Conservation (phyloP, 345 rosid species). For the Salix caprea region DNA sequence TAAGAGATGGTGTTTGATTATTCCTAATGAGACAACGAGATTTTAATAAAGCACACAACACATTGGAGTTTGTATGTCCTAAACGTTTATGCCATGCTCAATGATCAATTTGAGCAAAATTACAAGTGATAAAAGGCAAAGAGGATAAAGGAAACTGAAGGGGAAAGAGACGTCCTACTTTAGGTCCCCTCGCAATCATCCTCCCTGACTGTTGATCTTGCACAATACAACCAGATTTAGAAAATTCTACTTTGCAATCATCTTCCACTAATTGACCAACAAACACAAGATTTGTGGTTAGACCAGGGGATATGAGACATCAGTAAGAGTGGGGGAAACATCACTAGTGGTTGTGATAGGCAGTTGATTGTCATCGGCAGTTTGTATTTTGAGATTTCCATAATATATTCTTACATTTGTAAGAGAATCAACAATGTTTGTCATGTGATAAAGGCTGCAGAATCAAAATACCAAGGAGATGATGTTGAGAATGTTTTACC, state of each 20-base stretch:
- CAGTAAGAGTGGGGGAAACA: background rate
- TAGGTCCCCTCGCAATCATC: background rate
- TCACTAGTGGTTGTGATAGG: background rate
- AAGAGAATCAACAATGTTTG: background rate
- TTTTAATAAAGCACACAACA: background rate
- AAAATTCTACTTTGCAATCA: background rate
- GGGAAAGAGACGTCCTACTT: background rate
- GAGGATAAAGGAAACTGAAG: background rate
- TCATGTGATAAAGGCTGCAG: background rate
- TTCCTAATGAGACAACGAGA: background rate
- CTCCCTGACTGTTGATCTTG: slow-evolving; percentile 5
- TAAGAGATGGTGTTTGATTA: background rate
- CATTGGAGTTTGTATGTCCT: background rate
- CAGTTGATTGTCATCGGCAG: background rate
- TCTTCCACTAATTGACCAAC: background rate
- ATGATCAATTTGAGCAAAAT: background rate
- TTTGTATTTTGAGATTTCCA: background rate
- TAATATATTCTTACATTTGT: background rate
- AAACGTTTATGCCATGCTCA: background rate
- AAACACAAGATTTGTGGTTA: background rate
- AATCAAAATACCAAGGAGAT: background rate
- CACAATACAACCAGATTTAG: background rate
- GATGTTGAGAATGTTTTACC: background rate
- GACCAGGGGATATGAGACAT: background rate
- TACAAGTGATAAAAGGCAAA: background rate